Evolutionary conservation across 441 rosid species (phyloP).

Genomic region (Syzygium syzygioides): DNA sequence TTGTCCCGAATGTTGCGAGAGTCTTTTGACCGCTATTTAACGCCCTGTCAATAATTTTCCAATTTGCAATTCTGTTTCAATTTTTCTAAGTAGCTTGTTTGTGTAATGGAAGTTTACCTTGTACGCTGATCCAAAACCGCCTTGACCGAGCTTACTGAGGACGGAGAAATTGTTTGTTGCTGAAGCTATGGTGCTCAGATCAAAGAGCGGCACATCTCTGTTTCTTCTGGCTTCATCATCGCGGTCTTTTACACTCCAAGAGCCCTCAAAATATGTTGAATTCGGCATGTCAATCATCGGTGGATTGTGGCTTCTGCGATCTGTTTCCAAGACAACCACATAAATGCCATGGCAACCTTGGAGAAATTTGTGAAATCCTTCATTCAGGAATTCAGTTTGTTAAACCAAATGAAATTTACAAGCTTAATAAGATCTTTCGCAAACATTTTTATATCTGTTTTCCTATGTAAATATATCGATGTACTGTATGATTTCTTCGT

Average conservation of each 20-base stretch:
- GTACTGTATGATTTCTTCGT: neutral
- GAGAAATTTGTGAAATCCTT: neutral
- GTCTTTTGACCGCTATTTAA: neutral
- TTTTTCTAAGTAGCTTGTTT: neutral
- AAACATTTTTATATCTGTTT: neutral
- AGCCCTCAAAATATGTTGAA: neutral
- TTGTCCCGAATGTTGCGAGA: neutral
- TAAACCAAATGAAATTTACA: neutral
- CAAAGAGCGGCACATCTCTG: slow-evolving; percentile 10
- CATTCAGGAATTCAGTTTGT: neutral
- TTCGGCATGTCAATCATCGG: neutral
- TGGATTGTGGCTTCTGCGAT: neutral
- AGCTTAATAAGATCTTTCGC: neutral
- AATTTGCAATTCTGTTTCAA: neutral
- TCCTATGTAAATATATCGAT: neutral
- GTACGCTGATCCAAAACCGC: slow-evolving; percentile 38
- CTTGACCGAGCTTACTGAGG: slow-evolving; percentile 23
- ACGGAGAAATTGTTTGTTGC: slow-evolving; percentile 27
- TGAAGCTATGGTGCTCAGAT: slow-evolving; percentile 8
- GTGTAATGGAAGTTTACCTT: slow-evolving; percentile 16
- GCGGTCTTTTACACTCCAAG: neutral
- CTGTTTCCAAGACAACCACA: neutral
- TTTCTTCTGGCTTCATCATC: neutral
- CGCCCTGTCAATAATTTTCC: neutral
- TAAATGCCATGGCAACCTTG: neutral